Evolutionary conservation across 257 asterid genomes (phyloP), one percentile per base, ranked within the genome.

Genomic region (Nicotiana tomentosiformis): DNA sequence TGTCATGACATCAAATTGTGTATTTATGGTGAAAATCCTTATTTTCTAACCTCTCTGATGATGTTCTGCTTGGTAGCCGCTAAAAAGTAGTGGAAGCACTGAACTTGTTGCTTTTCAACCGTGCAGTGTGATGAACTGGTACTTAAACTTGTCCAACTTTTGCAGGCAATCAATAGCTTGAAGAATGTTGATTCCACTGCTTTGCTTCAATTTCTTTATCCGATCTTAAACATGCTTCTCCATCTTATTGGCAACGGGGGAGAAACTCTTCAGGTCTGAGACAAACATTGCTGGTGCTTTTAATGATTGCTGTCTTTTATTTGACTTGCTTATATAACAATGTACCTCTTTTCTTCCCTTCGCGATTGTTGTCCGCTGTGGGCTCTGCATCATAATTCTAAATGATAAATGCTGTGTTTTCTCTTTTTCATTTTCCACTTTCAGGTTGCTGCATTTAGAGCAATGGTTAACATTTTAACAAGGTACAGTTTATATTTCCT

Each of bases 391-490:
- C 61, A 39, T 76, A 53, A 79, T 80, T 56, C 67, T 81, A 32
- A 53, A 18, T 49, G 60, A 20, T 81, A 51, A 67, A 29, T 10
- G 26, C 68, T 55, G 49, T 65, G 78, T 60, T 57, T 78, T 69
- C 57, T 72, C 51, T 65, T 51, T 51, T 62, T 64, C 79, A 49
- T 78, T 83, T 86, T 84, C 82, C 65, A 57, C 81, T 65, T 87
- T 88, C 91, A 96, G 99, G 99, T 96, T 88, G 99, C 99, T 66
- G 99, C 99, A 86, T 96, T 96, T 90, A 94, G 99, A 90, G 99
- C 99, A 70, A 96, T 94, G 99, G 99, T 96, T 86, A 96, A 96
- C 84, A 96, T 96, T 88, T 90, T 96, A 89, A 94, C 99, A 81
- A 90, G 99, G 99, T 96, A 91, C 56, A 84, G 20, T 82, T 77